A percentile compares a stretch with the other conserved stretches of the same genome.
Conservation (phyloP, 371 early-diverging fungal species). For the Nematocida parisii region DNA sequence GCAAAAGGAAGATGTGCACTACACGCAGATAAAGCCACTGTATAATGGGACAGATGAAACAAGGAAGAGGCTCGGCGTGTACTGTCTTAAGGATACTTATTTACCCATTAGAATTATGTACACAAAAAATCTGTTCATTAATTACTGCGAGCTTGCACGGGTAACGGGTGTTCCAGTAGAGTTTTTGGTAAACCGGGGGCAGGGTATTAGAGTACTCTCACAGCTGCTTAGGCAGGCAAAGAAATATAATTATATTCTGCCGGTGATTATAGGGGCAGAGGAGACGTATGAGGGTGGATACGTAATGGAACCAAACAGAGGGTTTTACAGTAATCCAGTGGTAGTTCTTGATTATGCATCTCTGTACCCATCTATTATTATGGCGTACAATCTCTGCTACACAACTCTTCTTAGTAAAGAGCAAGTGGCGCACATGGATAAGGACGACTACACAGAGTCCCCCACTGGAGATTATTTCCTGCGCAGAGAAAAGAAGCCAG, state of each 20-base stretch:
- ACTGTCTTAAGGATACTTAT: conserved; percentile 95
- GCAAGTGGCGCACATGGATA: conserved; percentile 74
- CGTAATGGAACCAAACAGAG: conserved; percentile 92
- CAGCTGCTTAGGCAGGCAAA: conserved; percentile 86
- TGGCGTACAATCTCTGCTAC: conserved; percentile 98
- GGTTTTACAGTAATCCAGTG: conserved; percentile 89
- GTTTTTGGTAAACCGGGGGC: conserved; percentile 86
- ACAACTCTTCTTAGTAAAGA: conserved; percentile 81
- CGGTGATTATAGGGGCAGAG: conserved; percentile 80
- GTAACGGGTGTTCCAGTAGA: conserved; percentile 91
- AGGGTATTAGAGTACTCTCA: conserved; percentile 92
- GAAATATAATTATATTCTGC: conserved; percentile 81
- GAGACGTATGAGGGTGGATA: conserved; percentile 93
- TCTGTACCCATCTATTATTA: conserved; percentile 99
- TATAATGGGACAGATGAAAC: conserved; percentile 90
- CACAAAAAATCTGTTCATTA: conserved; percentile 90
- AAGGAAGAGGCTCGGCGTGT: conserved; percentile 88
- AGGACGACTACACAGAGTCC: conserved; percentile 47
- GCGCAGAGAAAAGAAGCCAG: conserved; percentile 74
- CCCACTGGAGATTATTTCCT: conserved; percentile 78
- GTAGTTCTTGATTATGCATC: conserved; percentile 97
- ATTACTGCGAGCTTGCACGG: conserved; percentile 96
- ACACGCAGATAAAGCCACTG: conserved; percentile 89
- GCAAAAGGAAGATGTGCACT: conserved; percentile 99
- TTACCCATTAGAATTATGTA: conserved; percentile 90